Percentiles rank a stretch among this genome's conserved stretches.
Evolutionary conservation across 2,329 filamentous ascomycete species (phyloP).

Genomic region (Myriangium duriaei): DNA sequence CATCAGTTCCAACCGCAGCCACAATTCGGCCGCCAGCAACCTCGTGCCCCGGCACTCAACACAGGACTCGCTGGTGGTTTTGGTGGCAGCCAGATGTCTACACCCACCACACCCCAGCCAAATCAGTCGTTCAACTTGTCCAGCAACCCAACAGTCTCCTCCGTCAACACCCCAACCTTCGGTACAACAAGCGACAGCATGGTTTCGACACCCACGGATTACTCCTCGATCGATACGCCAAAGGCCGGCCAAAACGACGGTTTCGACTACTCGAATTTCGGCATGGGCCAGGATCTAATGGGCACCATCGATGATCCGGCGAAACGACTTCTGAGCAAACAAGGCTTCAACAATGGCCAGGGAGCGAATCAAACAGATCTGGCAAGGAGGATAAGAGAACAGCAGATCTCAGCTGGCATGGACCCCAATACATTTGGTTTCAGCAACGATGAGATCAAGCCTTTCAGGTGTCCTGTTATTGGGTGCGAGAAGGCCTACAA

Average conservation of each 20-base stretch:
- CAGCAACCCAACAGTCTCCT: conserved; percentile 92
- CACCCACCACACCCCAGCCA: conserved; percentile 72
- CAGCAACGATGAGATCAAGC: conserved; percentile 83
- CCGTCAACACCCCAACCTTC: conserved; percentile 87
- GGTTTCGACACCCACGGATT: conserved; percentile 27
- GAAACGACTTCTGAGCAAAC: conserved; percentile 76
- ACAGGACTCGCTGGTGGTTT: conserved; percentile 62
- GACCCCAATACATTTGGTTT: conserved; percentile 31
- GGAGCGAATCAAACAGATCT: conserved; percentile 67
- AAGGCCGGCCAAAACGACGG: conserved; percentile 27
- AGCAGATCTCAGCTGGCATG: conserved; percentile 47
- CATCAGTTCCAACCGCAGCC: conserved; percentile 32
- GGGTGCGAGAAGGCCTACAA: conserved; percentile 99
- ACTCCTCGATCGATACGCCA: conserved; percentile 22
- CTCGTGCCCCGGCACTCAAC: conserved; percentile 58
- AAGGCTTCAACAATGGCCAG: conserved; percentile 47
- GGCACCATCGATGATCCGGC: conserved; percentile 77
- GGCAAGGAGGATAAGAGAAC: conserved; percentile 51
- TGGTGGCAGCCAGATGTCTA: conserved; percentile 63
- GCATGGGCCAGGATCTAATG: conserved; percentile 43
- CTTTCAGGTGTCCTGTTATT: conserved; percentile 94
- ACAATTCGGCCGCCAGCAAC: conserved; percentile 44
- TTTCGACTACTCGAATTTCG: conserved; percentile 33
- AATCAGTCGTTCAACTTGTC: conserved; percentile 57
- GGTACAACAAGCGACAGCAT: conserved; percentile 56